phyloP scores from a whole-genome alignment of 805 yeast species.

The Trichomonascus vanleenenianus region DNA sequence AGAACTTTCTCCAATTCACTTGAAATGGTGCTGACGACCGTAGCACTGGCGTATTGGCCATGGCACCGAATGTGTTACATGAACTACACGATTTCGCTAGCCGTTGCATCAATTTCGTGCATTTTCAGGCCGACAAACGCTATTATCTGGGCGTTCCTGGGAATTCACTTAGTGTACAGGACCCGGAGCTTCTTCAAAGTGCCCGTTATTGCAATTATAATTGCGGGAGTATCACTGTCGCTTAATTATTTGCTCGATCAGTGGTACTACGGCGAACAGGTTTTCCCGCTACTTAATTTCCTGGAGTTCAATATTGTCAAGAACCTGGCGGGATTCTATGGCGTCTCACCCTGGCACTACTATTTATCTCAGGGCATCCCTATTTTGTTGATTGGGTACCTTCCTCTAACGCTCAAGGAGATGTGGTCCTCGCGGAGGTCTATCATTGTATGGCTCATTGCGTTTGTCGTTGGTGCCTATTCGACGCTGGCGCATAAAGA shows the following conservation, averaged over 20 bases:
- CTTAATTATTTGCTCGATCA: conserved; percentile 46
- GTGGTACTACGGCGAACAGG: conserved; percentile 43
- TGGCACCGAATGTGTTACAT: conserved; percentile 30
- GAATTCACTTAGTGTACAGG: conserved; percentile 26
- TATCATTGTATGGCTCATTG: conserved; percentile 25
- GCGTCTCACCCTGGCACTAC: conserved; percentile 76
- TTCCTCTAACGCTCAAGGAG: conserved; percentile 55
- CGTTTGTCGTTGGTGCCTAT: conserved; percentile 45
- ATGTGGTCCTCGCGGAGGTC: conserved; percentile 19
- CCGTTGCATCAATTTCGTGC: conserved; percentile 54
- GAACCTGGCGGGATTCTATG: conserved; percentile 74
- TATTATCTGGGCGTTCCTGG: conserved; percentile 65
- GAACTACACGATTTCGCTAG: conserved; percentile 33
- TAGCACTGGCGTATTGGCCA: conserved; percentile 68
- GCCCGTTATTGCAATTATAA: conserved; percentile 18
- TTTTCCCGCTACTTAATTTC: conserved; percentile 62
- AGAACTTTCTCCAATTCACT: conserved; percentile 81
- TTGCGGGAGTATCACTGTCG: conserved; percentile 26
- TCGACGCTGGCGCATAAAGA: conserved; percentile 80
- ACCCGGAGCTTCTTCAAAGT: conserved; percentile 13
- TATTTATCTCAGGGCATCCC: conserved; percentile 82
- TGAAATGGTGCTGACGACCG: conserved; percentile 63
- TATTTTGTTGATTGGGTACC: conserved; percentile 52
- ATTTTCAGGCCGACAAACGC: conserved; percentile 80
- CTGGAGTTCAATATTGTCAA: conserved; percentile 69